Conservation (phyloP, 768 basidiomycete species). For the Pulveroboletus sp. region DNA sequence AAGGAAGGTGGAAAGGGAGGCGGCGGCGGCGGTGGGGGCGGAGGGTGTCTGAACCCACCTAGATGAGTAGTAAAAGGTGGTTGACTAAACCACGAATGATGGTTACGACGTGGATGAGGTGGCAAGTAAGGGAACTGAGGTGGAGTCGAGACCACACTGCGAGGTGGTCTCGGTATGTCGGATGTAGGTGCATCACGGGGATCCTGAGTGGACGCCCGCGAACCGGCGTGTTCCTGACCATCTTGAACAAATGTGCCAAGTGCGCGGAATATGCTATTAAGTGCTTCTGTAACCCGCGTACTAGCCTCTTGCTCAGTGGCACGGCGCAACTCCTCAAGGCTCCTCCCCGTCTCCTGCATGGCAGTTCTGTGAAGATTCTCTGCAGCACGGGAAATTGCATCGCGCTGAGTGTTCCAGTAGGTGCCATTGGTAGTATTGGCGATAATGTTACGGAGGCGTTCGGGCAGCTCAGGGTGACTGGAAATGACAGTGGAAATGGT, state of each 20-base stretch:
- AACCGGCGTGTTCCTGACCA: constrained; percentile 7
- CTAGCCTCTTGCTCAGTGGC: constrained; percentile 63
- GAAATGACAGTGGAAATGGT: constrained; percentile 53
- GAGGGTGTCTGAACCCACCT: constrained; percentile 16
- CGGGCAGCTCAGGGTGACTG: constrained; percentile 68
- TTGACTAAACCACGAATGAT: constrained; percentile 25
- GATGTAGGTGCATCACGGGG: background rate
- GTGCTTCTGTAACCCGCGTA: constrained; percentile 55
- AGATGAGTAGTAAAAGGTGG: constrained; percentile 11
- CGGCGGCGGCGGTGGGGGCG: constrained; percentile 19
- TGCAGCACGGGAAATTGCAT: constrained; percentile 54
- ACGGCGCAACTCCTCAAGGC: constrained; percentile 44
- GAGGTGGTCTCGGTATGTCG: constrained; percentile 7
- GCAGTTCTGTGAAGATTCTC: constrained; percentile 49
- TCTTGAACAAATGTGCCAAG: constrained; percentile 38
- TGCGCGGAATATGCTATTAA: constrained; percentile 54
- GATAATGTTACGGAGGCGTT: constrained; percentile 60
- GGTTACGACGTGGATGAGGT: constrained; percentile 17
- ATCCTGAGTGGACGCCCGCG: constrained; percentile 1
- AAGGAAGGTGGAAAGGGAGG: constrained; percentile 1
- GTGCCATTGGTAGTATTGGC: constrained; percentile 58
- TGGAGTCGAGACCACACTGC: constrained; percentile 9
- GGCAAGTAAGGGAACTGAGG: constrained; percentile 17
- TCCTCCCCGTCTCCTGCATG: constrained; percentile 33
- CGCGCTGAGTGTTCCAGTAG: constrained; percentile 67